Conservation (phyloP, 148 eudicot species). For the Vaccinium vitisidaea region DNA sequence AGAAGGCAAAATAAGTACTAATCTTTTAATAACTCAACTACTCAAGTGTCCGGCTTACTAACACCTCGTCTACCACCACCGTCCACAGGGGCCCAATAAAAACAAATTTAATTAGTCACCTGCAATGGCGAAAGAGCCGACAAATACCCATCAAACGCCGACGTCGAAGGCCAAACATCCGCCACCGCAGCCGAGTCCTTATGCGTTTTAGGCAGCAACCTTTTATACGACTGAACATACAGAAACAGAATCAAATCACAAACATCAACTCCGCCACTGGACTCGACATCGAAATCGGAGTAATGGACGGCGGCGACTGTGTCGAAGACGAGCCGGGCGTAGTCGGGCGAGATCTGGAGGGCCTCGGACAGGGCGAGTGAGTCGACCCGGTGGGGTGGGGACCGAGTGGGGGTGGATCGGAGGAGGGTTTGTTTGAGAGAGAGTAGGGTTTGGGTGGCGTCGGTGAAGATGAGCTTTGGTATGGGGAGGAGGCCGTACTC, state of each 20-base stretch:
- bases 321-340: slow-evolving; percentile 66
- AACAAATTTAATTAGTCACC: slow-evolving; percentile 31
- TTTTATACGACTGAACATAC: slow-evolving; percentile 81
- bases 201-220: slow-evolving; percentile 76
- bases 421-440: slow-evolving; percentile 55
- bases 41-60: no score
- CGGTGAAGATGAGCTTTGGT: slow-evolving; percentile 86
- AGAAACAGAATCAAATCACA: slow-evolving; percentile 76
- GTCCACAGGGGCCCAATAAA: background rate
- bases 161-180: slow-evolving; percentile 95
- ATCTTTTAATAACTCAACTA: no score
- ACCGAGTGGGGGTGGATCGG: slow-evolving; percentile 10
- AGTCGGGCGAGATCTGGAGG: slow-evolving; percentile 59
- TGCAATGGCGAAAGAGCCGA: slow-evolving; percentile 95
- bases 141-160: slow-evolving; percentile 86
- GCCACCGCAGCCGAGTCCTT: slow-evolving; percentile 89
- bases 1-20: no score
- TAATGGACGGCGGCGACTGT: slow-evolving; percentile 55
- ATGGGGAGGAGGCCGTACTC: slow-evolving; percentile 93
- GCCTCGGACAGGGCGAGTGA: slow-evolving; percentile 43
- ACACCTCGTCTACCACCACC: no score
- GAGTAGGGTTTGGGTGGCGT: slow-evolving; percentile 53
- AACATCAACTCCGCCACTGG: slow-evolving; percentile 51
- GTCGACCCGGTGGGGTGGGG: slow-evolving; percentile 36
- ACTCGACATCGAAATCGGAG: slow-evolving; percentile 49